Conservation (phyloP, 164 flowering plant species). For the Akebia trifoliata region DNA sequence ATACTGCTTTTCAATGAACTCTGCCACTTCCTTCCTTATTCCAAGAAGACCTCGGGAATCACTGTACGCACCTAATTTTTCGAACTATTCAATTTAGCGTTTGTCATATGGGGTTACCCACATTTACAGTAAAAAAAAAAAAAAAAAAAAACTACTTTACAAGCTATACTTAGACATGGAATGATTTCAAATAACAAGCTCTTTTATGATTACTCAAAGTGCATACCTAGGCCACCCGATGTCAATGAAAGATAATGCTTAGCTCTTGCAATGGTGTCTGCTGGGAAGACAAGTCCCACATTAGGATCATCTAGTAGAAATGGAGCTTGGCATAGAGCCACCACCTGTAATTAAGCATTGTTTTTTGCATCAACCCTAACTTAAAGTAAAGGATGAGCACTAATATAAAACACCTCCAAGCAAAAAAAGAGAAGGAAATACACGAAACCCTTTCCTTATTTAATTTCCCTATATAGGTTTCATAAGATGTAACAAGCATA, state of each 20-base stretch:
- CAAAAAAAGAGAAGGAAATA: too few relatives aligned
- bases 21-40: conserved; percentile 89
- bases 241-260: conserved; percentile 83
- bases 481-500: not conserved
- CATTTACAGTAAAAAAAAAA: too few relatives aligned
- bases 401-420: too few relatives aligned
- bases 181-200: too few relatives aligned
- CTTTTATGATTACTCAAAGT: too few relatives aligned
- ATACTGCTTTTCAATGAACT: conserved; percentile 91
- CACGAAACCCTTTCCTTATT: not conserved
- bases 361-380: conserved; percentile 8
- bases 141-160: too few relatives aligned
- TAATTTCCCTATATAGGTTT: not conserved
- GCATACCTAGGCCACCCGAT: conserved; percentile 88
- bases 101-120: too few relatives aligned
- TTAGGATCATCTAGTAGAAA: conserved; percentile 93
- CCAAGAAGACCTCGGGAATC: conserved; percentile 97
- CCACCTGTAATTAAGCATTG: conserved; percentile 50
- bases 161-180: too few relatives aligned
- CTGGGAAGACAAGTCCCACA: conserved; percentile 91
- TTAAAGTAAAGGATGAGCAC: too few relatives aligned
- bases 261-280: conserved; percentile 95
- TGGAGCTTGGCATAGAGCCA: conserved; percentile 99
- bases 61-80: conserved; percentile 98
- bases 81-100: too few relatives aligned